Evolutionary conservation across 2,329 filamentous ascomycete species (phyloP).

Genomic region (Aureobasidium pullulans): DNA sequence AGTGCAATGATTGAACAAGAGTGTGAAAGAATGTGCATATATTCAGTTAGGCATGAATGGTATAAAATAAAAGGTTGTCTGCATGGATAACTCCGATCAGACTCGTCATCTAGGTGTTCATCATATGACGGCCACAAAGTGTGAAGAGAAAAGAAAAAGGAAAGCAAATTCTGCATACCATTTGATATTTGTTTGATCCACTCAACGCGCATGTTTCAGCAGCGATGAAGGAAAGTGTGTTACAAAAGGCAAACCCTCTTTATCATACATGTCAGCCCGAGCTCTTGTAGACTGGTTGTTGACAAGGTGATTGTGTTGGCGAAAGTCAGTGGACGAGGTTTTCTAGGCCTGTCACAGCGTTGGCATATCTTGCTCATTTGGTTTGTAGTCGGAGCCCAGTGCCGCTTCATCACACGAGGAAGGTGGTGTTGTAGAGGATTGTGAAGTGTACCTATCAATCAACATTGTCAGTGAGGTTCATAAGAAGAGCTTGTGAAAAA

Average conservation of each 20-base stretch:
- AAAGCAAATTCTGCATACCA: constrained; percentile 13
- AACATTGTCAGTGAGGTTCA: constrained; percentile 11
- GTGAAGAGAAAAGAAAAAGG: constrained; percentile 13
- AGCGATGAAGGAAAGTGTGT: not conserved
- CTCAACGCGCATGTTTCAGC: not conserved
- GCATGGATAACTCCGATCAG: constrained; percentile 32
- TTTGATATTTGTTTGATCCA: not conserved
- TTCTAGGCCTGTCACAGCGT: constrained; percentile 37
- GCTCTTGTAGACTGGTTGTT: not conserved
- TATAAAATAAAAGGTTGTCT: constrained; percentile 29
- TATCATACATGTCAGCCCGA: constrained; percentile 9
- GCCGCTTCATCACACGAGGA: constrained; percentile 20
- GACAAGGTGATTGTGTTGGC: not conserved
- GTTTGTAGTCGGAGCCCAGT: constrained; percentile 20
- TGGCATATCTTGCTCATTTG: constrained; percentile 20
- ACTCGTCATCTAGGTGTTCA: constrained; percentile 34
- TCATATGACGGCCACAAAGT: constrained; percentile 21
- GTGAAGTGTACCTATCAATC: constrained; percentile 13
- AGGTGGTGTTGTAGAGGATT: not conserved
- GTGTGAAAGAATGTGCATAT: constrained; percentile 4
- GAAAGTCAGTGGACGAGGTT: constrained; percentile 36
- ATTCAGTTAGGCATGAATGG: constrained; percentile 29
- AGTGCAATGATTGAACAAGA: constrained; percentile 17
- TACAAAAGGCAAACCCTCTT: constrained; percentile 7
- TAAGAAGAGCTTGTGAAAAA: not conserved